Base-by-base conservation (phyloP, 2,329 filamentous ascomycete species). In the Aspergillus japonicus region DNA sequence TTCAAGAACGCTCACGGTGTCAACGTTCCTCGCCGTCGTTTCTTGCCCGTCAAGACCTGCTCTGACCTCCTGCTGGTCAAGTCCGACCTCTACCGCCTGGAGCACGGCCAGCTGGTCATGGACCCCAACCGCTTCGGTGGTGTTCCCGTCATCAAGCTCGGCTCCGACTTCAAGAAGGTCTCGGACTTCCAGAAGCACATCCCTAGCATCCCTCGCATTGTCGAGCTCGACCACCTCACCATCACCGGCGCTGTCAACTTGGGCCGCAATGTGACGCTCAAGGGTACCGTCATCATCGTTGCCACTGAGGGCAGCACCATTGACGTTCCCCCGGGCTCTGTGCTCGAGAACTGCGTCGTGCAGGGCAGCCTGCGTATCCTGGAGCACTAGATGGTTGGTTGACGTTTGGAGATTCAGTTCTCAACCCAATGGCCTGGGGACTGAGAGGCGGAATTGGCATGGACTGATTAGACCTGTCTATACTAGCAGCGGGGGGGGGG, bases 31-130 rank as follows among this genome's bases (percentile, higher is more conserved):
- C 91, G 95, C 77, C 89, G 92, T 72, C 93, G 95, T 69, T 99
- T 99, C 91, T 86, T 99, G 83, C 95, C 95, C 63, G 95, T 99
- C 84, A 99, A 99, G 91, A 99, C 95, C 23, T 99, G 94, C 87
- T 99, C 95, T 56, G 95, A 99, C 77, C 85, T 99, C 67, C 96
- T 99, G 92, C 89, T 99, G 63, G 95, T 99, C 86, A 99, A 99
- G 87, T 98, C 95, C 26, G 95, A 99, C 75, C 87, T 99, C 62
- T 99, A 99, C 87, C 96, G 92, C 10, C 87, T 99, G 70, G 95
- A 97, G 87, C 95, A 99, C 82, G 95, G 95, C 68, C 94, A 98
- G 84, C 87, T 99, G 67, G 87, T 97, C 76, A 96, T 99, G 82
- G 96, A 96, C 85, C 88, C 92, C 68, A 93, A 89, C 83, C 92